These are phyloP conservation scores for Colletotrichum orchidophilum DNA, from an alignment of 2,329 filamentous ascomycete genomes.

Conservation along the genomic window DNA sequence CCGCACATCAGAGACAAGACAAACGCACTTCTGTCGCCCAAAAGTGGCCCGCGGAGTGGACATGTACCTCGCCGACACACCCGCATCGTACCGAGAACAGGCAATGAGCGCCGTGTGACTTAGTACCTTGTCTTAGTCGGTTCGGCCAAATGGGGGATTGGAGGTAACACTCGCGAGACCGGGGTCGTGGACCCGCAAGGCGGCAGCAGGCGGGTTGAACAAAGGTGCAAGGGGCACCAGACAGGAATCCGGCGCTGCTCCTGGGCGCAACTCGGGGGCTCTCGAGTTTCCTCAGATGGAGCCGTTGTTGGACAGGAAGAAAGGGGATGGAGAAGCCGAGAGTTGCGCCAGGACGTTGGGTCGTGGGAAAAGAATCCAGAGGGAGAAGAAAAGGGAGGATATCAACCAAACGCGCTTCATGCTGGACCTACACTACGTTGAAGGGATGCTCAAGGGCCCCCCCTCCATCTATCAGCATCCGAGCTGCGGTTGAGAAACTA, in stretches of 20 bases:
- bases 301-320: conserved; percentile 28
- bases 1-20: conserved; percentile 9
- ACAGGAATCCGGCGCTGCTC: conserved; percentile 19
- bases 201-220: conserved; percentile 14
- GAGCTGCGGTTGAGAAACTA: not conserved
- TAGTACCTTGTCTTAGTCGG: not conserved
- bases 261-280: conserved; percentile 24
- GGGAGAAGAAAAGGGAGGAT: conserved; percentile 31
- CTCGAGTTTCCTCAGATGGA: conserved; percentile 8
- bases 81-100: not conserved
- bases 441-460: conserved; percentile 17
- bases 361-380: conserved; percentile 25
- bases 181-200: conserved; percentile 12
- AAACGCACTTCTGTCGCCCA: not conserved
- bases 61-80: not conserved
- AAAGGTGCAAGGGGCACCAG: not conserved
- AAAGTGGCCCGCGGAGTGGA: not conserved
- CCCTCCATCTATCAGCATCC: conserved; percentile 11
- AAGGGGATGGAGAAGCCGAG: conserved; percentile 26
- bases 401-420: not conserved
- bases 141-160: not conserved
- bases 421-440: not conserved
- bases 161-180: conserved; percentile 1
- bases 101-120: not conserved
- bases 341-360: conserved; percentile 4